A percentile compares a stretch with the other conserved stretches of the same genome.
These are phyloP conservation scores for Talaromyces stipitatus DNA, from an alignment of 495 filamentous ascomycete species.

Conservation along the genomic window DNA sequence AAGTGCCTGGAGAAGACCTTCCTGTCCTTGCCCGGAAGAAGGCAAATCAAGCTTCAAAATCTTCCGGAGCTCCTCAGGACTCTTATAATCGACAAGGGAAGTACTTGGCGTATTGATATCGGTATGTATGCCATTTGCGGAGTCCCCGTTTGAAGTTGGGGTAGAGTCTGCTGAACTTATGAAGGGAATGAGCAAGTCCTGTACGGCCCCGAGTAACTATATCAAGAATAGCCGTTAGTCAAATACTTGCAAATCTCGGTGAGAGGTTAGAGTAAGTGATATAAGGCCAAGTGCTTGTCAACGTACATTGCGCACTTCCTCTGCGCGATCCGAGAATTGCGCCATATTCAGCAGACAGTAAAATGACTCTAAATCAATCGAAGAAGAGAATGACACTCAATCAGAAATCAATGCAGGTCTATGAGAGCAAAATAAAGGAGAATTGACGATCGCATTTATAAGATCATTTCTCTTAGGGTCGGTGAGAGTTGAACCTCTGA, in stretches of 20 bases:
- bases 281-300: not conserved
- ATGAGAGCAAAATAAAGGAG: not conserved
- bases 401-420: not conserved
- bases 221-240: not conserved
- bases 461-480: not conserved
- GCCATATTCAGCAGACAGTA: not conserved
- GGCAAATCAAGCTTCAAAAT: conserved; percentile 63
- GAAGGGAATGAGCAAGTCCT: conserved; percentile 70
- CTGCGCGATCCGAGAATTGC: conserved; percentile 19
- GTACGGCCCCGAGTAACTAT: conserved; percentile 66
- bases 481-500: not conserved
- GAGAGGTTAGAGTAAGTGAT: not conserved
- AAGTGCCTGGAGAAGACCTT: conserved; percentile 60
- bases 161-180: conserved; percentile 68
- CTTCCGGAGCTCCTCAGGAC: conserved; percentile 59
- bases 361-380: not conserved
- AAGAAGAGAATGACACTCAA: not conserved
- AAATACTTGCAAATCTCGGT: not conserved
- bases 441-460: not conserved
- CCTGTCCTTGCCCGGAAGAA: conserved; percentile 54
- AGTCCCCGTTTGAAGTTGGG: conserved; percentile 33
- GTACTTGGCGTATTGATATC: conserved; percentile 41
- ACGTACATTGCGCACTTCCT: conserved; percentile 40
- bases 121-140: conserved; percentile 46
- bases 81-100: conserved; percentile 60